Percentiles rank a stretch among this genome's conserved stretches.
Conservation (phyloP, 495 filamentous ascomycete species). For the Rostrohypoxylon terebratum region DNA sequence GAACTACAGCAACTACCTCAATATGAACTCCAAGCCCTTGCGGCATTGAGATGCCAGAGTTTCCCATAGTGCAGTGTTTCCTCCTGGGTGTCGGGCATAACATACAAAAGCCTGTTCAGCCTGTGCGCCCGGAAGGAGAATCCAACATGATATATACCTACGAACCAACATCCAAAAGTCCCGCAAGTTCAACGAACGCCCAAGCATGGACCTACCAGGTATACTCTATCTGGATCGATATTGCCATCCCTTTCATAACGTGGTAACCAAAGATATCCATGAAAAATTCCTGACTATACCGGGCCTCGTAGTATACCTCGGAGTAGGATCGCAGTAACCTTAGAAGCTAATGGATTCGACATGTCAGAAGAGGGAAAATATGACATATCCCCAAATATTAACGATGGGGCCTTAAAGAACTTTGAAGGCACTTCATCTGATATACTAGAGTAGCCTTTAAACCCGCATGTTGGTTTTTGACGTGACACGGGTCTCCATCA, state of each 20-base stretch:
- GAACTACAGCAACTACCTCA: not conserved
- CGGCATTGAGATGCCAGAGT: not conserved
- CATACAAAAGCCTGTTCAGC: not conserved
- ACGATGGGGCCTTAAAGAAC: conserved; percentile 1
- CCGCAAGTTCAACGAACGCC: not conserved
- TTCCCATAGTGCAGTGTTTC: conserved; percentile 10
- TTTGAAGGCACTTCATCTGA: not conserved
- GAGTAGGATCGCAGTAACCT: not conserved
- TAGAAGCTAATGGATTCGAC: not conserved
- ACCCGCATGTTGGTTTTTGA: not conserved
- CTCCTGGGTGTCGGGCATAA: not conserved
- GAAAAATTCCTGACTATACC: conserved; percentile 18
- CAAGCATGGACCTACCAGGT: not conserved
- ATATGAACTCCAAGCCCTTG: conserved; percentile 13
- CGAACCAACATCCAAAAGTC: not conserved
- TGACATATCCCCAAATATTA: not conserved
- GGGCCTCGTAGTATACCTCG: not conserved
- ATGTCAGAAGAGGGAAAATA: conserved; percentile 2
- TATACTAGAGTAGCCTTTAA: not conserved
- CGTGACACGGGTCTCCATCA: not conserved
- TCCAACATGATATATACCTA: conserved; percentile 13
- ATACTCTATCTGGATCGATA: not conserved
- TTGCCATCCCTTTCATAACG: not conserved
- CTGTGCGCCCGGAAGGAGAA: not conserved
- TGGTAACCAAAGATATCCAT: not conserved